These are phyloP conservation scores for Fusarium sp. DNA, from an alignment of 2,329 filamentous ascomycete species.

Conservation along the genomic window DNA sequence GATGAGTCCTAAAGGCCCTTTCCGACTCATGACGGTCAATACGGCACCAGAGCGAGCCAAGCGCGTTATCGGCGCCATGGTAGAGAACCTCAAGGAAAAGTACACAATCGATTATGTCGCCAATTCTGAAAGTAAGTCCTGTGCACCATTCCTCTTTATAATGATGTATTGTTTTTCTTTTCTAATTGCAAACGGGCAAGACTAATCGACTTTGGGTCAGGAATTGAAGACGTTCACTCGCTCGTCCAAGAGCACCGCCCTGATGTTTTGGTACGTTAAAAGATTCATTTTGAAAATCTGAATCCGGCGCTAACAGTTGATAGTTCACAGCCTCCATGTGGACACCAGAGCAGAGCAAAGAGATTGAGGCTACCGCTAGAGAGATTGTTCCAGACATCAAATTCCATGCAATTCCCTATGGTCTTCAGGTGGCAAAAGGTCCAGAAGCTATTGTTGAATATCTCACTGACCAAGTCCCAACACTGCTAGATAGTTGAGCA, in stretches of 20 bases:
- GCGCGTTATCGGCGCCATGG: slow-evolving; percentile 72
- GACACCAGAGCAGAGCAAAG: slow-evolving; percentile 62
- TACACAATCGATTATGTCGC: slow-evolving; percentile 75
- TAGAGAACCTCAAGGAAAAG: slow-evolving; percentile 72
- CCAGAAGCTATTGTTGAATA: slow-evolving; percentile 69
- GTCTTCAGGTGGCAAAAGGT: slow-evolving; percentile 66
- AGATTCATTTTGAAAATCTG: no score
- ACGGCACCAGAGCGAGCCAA: slow-evolving; percentile 76
- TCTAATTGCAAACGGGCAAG: background rate
- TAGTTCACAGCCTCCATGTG: slow-evolving; percentile 73
- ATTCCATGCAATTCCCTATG: slow-evolving; percentile 67
- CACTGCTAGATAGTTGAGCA: background rate
- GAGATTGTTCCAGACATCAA: slow-evolving; percentile 62
- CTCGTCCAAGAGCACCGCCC: background rate
- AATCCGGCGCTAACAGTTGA: background rate
- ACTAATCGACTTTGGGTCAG: background rate
- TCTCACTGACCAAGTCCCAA: slow-evolving; percentile 60
- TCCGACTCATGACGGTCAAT: slow-evolving; percentile 77
- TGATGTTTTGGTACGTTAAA: slow-evolving; percentile 3
- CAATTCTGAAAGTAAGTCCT: slow-evolving; percentile 63
- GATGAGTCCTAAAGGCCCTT: slow-evolving; percentile 66
- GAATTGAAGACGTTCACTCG: background rate
- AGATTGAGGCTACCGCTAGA: slow-evolving; percentile 62
- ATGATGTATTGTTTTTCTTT: no score
- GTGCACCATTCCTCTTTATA: background rate